A percentile compares a stretch with the other conserved stretches of the same genome.
Evolutionary conservation across 2,329 filamentous ascomycete species (phyloP).

Genomic region (Sclerotinia nivalis): DNA sequence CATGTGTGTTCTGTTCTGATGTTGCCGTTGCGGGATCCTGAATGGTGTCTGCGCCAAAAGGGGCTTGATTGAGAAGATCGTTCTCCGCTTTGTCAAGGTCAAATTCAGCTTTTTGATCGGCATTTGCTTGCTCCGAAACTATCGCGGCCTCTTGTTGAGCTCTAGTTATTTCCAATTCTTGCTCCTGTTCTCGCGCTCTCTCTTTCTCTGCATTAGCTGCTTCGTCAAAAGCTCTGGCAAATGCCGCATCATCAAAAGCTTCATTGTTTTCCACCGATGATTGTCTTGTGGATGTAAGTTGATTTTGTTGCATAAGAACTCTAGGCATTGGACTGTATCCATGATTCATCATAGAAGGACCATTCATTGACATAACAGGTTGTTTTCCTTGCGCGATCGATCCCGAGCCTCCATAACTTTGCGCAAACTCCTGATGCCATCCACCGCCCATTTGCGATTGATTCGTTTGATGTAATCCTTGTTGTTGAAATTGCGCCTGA

Average conservation of each 20-base stretch:
- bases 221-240: constrained; percentile 53
- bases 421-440: constrained; percentile 62
- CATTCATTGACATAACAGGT: constrained; percentile 22
- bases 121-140: constrained; percentile 29
- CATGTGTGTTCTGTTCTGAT: constrained; percentile 41
- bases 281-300: constrained; percentile 28
- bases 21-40: constrained; percentile 33
- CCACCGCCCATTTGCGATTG: constrained; percentile 32
- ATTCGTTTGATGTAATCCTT: constrained; percentile 28
- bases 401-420: constrained; percentile 4
- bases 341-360: constrained; percentile 9
- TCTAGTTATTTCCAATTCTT: constrained; percentile 30
- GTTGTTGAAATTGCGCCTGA: constrained; percentile 40
- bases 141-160: background rate
- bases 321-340: constrained; percentile 24
- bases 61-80: constrained; percentile 32
- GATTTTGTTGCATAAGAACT: constrained; percentile 18
- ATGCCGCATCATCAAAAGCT: constrained; percentile 55
- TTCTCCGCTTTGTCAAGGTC: constrained; percentile 1
- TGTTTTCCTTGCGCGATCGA: constrained; percentile 7
- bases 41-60: constrained; percentile 42
- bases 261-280: constrained; percentile 42
- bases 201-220: constrained; percentile 35
- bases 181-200: constrained; percentile 26
- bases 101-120: constrained; percentile 4